Base-by-base conservation (phyloP, 129 eudicot species). In the Tagetes patula region DNA sequence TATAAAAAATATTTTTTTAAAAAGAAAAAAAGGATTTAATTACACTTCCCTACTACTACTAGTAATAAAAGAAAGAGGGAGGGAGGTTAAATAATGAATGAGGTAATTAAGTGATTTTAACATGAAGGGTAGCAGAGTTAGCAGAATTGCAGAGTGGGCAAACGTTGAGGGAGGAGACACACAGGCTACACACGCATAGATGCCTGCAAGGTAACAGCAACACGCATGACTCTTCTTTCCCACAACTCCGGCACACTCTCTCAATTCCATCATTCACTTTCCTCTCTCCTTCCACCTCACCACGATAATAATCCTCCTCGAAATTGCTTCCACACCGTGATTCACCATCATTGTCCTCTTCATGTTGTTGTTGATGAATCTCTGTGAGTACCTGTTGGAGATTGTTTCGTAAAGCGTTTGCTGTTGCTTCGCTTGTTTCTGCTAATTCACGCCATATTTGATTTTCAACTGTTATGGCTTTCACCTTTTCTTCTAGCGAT, bases 371-470 rank as follows among this genome's bases (percentile, higher is more conserved):
- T 30, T 71, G 46, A 6, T 81, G 77, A 12, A 73, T 75, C 30
- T 76, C 69, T 45, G 75, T 53, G 4, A 84, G 76, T 11, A 82
- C 80, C 59, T 82, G 85, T 54, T 87, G 89, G 6, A 87, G 82
- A 40, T 87, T 75, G 61, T 31, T 71, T 12, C 92, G 77, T n/a
- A 87, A 47, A 0, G 85, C 83, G 74, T 87, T 80, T 0, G 93
- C 93, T 8, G 93, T 85, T 55, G 89, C 89, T 33, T 87, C 93
- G 75, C 80, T 87, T 7, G 89, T 61, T 65, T 87, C 84, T 0
- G 93, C 89, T 32, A 87, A 52, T 37, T 87, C 89, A 61, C 81
- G 42, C 93, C 89, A 87, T 38, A 85, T 79, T 10, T 87, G 89
- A 59, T 85, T 87, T 49, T 87, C 89, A 0, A 82, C 37, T 37